Base-by-base conservation (phyloP, 345 rosid species). In the Cardamine resedifolia region DNA sequence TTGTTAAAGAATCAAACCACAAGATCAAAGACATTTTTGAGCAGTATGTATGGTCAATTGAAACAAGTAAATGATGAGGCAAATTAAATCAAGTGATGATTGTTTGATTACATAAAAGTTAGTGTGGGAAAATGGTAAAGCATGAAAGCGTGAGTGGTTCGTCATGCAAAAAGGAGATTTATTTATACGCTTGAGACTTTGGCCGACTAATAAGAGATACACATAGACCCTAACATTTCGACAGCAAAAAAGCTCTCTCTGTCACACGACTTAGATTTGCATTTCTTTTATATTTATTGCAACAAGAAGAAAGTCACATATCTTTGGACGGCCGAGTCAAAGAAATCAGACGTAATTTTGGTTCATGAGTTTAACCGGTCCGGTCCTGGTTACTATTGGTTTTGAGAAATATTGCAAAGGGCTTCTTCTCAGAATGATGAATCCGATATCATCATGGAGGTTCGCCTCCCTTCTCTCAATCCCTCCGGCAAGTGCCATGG, bases 401-500 rank as follows among this genome's bases (percentile, higher is more conserved):
- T n/a, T n/a, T n/a, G n/a, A n/a, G n/a, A n/a, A n/a, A 33, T 31
- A 1, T 23, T 50, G n/a, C 30, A 50, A 50, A 38, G n/a, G 41
- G 41, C 41, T 36, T 36, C 44, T 12, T 12, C 4, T 34, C 39
- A 28, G 31, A 61, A 39, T 5, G 0, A 50, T 74, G 73, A 74
- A 67, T 58, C 73, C 73, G 39, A 68, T 68, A n/a, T 61, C 69
- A 14, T 52, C 18, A n/a, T n/a, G n/a, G 7, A 61, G 68, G 58
- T 39, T 75, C 48, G 57, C 68, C 14, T 34, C 82, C 16, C 64
- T 39, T 1, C 26, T 57, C 7, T 19, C 75, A 10, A 57, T 70
- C 26, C 63, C 68, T 33, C 70, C n/a, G 72, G 8, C 7, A 55
- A 75, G 26, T 16, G 8, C 47, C 72, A 78, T 80, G 84, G 66